A percentile compares a stretch with the other conserved stretches of the same genome.
These are phyloP conservation scores for Mycena venus DNA, from an alignment of 768 basidiomycete genomes.

Conservation along the genomic window DNA sequence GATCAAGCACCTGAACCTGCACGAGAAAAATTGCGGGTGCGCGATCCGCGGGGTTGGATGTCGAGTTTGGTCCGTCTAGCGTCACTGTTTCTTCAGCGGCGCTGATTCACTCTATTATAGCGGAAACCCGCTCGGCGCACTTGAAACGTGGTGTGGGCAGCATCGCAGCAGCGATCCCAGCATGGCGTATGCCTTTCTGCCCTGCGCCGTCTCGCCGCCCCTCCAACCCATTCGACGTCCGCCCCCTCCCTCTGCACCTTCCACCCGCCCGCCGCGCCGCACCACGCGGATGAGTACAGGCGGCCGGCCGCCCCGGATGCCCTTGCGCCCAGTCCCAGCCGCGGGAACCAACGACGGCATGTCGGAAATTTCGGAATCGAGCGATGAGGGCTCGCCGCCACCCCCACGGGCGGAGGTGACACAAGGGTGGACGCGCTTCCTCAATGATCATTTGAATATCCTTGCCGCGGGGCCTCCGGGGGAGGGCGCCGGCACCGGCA, in stretches of 20 bases:
- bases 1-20: neutral
- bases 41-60: neutral
- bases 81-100: neutral
- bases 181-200: neutral
- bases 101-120: neutral
- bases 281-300: slow-evolving; percentile 1
- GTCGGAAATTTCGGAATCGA: slow-evolving; percentile 5
- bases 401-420: neutral
- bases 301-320: too few relatives aligned
- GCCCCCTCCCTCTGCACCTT: neutral
- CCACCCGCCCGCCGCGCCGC: neutral
- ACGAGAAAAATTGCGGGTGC: slow-evolving; percentile 8
- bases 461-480: too few relatives aligned
- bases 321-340: too few relatives aligned
- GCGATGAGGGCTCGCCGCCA: slow-evolving; percentile 6
- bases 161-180: neutral
- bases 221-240: neutral
- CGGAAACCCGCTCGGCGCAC: slow-evolving; percentile 5
- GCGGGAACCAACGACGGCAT: neutral
- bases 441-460: too few relatives aligned
- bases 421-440: too few relatives aligned
- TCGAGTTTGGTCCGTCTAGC: neutral
- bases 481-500: too few relatives aligned
- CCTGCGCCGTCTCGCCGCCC: slow-evolving; percentile 8
- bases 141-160: neutral